Conservation (phyloP, 768 basidiomycete genomes). For the Botryobasidium botryosum region DNA sequence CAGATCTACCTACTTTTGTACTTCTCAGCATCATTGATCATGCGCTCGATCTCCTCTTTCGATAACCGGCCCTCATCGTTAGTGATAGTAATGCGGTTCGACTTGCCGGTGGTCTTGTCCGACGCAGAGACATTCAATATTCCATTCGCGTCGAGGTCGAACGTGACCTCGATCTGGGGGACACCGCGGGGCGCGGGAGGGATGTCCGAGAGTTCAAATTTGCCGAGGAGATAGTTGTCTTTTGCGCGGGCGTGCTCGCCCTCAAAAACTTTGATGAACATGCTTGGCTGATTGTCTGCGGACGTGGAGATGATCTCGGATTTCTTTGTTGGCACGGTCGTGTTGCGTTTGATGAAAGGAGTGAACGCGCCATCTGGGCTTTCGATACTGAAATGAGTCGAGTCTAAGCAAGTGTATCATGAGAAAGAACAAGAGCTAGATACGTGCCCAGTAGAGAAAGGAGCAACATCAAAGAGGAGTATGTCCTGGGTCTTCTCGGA, state of each 20-base stretch:
- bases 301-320: slow-evolving; percentile 99
- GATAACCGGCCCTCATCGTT: slow-evolving; percentile 57
- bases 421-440: too few relatives aligned
- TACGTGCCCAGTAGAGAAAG: slow-evolving; percentile 32
- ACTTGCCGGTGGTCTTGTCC: slow-evolving; percentile 96
- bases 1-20: slow-evolving; percentile 45
- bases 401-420: too few relatives aligned
- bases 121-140: slow-evolving; percentile 89
- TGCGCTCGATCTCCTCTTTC: slow-evolving; percentile 42
- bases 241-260: slow-evolving; percentile 97
- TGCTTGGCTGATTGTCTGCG: slow-evolving; percentile 96
- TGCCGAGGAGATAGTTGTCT: slow-evolving; percentile 97
- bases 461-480: slow-evolving; percentile 37
- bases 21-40: slow-evolving; percentile 88
- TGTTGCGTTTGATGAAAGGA: slow-evolving; percentile 94
- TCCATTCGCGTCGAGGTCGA: slow-evolving; percentile 95
- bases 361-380: slow-evolving; percentile 99
- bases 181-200: slow-evolving; percentile 95
- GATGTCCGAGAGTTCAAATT: slow-evolving; percentile 94
- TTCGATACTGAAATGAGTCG: slow-evolving; percentile 53
- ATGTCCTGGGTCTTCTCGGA: slow-evolving; percentile 31
- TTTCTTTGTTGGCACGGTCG: slow-evolving; percentile 88
- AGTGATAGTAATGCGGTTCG: slow-evolving; percentile 82
- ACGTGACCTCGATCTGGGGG: slow-evolving; percentile 94
- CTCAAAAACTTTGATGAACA: slow-evolving; percentile 95